Evolutionary conservation across 139 green algal genomes (phyloP).

Genomic region (Gonium pectorale): DNA sequence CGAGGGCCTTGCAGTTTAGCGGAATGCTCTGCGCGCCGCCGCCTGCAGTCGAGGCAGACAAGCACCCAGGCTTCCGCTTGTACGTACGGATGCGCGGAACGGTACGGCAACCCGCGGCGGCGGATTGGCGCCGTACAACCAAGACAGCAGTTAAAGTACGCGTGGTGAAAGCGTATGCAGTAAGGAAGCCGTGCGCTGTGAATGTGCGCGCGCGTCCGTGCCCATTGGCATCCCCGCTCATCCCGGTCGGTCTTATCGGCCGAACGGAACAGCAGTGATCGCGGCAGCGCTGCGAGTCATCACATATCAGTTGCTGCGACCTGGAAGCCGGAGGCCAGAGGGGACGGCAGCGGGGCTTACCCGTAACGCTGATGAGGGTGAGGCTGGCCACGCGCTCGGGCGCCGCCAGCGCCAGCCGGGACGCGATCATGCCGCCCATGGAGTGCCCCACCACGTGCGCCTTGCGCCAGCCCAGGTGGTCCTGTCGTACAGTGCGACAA

Average conservation of each 20-base stretch:
- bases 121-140: too few species aligned
- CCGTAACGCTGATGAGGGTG: slow-evolving; percentile 47
- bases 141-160: neutral
- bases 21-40: slow-evolving; percentile 40
- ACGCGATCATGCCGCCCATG: slow-evolving; percentile 78
- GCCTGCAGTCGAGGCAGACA: too few species aligned
- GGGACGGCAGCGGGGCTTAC: neutral
- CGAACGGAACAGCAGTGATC: too few species aligned
- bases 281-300: too few species aligned
- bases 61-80: too few species aligned
- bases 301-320: neutral
- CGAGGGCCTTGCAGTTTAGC: slow-evolving; percentile 19
- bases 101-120: too few species aligned
- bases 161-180: neutral
- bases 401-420: slow-evolving; percentile 53
- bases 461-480: slow-evolving; percentile 60
- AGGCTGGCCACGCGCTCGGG: slow-evolving; percentile 55
- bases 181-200: too few species aligned
- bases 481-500: slow-evolving; percentile 28
- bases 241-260: too few species aligned
- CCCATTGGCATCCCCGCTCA: too few species aligned
- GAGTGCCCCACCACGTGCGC: slow-evolving; percentile 75
- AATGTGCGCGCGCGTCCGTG: too few species aligned
- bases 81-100: neutral
- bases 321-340: neutral